Base-by-base conservation (phyloP, 164 flowering plant species). In the Houttuynia cordata region DNA sequence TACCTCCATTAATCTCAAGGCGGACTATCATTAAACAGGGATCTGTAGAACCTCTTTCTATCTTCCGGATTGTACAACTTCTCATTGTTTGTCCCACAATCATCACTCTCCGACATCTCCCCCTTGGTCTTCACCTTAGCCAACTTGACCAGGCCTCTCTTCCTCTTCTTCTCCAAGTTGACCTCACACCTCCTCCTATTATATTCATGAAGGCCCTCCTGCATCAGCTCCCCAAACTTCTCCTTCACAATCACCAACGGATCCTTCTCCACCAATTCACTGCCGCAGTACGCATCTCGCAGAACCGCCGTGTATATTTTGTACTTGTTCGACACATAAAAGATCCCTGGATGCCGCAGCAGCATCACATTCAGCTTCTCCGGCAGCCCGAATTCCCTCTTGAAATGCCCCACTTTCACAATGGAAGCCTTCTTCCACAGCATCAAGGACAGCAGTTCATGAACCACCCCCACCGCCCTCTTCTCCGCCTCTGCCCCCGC, bases 191-290 rank as follows among this genome's bases (percentile, higher is more conserved):
- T 78, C n/a, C n/a, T n/a, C 52, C 67, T 58, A 64, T 88, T 91
- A 62, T 78, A 85, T 65, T 91, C 96, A 75, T 83, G 80, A 68
- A 81, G 85, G 0, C 99, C 97, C 69, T 83, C 93, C 68, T 83
- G 93, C 96, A 94, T 94, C 70, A 94, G 64, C 69, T 84, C 96
- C 51, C 97, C 97, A 75, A 85, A 88, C 64, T 84, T 88, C 30
- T 94, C 95, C 79, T 94, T 94, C 70, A 82, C 91, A 56, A 76
- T 74, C 30, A 94, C 91, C 37, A 94, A 80, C 0, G 96, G 96
- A 65, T 94, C 99, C 74, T 91, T 88, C 37, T 81, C 77, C 54
- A 87, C 69, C 76, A 94, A 56, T 55, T 80, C 82, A 9, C 87
- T 76, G 14, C 95, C 97, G 62, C 67, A 59, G 64, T 88, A 94